Percentiles rank a stretch among this genome's conserved stretches.
phyloP scores from a whole-genome alignment of 2,329 filamentous ascomycete genomes.

The Davidsoniella eucalypti region DNA sequence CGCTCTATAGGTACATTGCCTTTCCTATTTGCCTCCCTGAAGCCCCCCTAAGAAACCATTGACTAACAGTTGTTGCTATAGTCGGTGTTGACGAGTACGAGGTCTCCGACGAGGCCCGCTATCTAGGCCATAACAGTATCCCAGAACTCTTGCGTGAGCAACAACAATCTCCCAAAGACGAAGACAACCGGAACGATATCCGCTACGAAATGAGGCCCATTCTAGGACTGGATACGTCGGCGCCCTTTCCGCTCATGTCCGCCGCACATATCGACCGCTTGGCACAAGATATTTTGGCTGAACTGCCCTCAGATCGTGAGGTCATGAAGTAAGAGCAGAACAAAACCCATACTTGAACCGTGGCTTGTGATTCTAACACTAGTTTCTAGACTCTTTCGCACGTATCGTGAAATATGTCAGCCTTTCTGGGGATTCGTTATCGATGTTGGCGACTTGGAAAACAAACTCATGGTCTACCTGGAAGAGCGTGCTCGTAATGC shows the following conservation, averaged over 20 bases:
- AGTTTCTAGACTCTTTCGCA: slow-evolving; percentile 37
- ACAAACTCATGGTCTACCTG: slow-evolving; percentile 46
- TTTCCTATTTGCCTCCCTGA: not conserved
- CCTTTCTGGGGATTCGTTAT: slow-evolving; percentile 53
- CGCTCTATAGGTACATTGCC: slow-evolving; percentile 22
- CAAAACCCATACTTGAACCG: not conserved
- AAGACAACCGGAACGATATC: slow-evolving; percentile 38
- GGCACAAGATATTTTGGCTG: slow-evolving; percentile 42
- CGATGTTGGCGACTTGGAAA: slow-evolving; percentile 49
- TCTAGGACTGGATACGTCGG: slow-evolving; percentile 47
- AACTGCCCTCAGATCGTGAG: slow-evolving; percentile 47
- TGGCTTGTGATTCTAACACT: not conserved
- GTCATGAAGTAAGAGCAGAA: slow-evolving; percentile 41
- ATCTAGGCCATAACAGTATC: slow-evolving; percentile 51
- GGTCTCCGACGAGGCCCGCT: slow-evolving; percentile 36
- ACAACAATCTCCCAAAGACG: slow-evolving; percentile 36
- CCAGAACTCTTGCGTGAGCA: slow-evolving; percentile 44
- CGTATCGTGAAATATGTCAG: slow-evolving; percentile 51
- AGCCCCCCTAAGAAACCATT: not conserved
- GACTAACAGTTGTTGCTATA: slow-evolving; percentile 4
- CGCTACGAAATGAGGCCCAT: slow-evolving; percentile 50
- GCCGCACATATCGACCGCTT: slow-evolving; percentile 42
- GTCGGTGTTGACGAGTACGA: slow-evolving; percentile 34
- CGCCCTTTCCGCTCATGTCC: slow-evolving; percentile 52
- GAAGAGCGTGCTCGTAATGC: slow-evolving; percentile 45